Conservation (phyloP, 768 basidiomycete genomes). For the Sporobolomyces roseus region DNA sequence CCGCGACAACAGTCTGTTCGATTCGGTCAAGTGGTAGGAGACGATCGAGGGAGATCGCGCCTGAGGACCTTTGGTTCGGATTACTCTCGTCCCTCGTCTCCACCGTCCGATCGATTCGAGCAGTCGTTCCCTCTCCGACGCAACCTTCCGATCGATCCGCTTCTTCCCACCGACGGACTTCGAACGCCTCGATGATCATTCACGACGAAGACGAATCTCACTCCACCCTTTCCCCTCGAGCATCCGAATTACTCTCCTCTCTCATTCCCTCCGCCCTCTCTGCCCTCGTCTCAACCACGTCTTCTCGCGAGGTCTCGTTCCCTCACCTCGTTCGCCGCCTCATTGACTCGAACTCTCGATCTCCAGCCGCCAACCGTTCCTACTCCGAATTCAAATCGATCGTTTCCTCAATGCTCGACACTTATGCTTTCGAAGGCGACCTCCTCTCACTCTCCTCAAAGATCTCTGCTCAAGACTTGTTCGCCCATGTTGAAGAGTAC, state of each 20-base stretch:
- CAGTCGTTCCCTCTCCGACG: conserved; percentile 22
- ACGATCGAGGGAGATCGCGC: conserved; percentile 47
- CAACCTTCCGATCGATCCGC: conserved; percentile 13
- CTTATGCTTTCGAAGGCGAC: conserved; percentile 87
- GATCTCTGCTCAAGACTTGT: conserved; percentile 75
- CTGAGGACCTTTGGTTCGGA: conserved; percentile 87
- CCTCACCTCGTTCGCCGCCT: conserved; percentile 87
- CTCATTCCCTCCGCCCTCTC: conserved; percentile 81
- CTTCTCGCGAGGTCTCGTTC: conserved; percentile 76
- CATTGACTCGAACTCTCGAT: conserved; percentile 63
- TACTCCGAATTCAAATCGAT: conserved; percentile 91
- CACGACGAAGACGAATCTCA: conserved; percentile 37
- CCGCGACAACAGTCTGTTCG: conserved; percentile 66
- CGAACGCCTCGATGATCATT: conserved; percentile 30
- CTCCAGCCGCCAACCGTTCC: conserved; percentile 57
- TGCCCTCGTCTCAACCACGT: conserved; percentile 75
- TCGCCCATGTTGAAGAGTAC: conserved; percentile 63
- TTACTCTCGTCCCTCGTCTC: conserved; percentile 76
- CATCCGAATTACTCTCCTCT: conserved; percentile 60
- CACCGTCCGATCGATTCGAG: conserved; percentile 62
- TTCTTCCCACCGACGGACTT: conserved; percentile 25
- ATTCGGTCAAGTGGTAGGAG: conserved; percentile 56
- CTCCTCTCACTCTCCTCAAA: conserved; percentile 78
- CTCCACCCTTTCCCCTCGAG: conserved; percentile 46
- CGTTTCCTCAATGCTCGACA: conserved; percentile 89